Evolutionary conservation across 148 eudicot species (phyloP), one percentile per base, ranked within the genome.

Genomic region (Amaranthus hypochondriacus): DNA sequence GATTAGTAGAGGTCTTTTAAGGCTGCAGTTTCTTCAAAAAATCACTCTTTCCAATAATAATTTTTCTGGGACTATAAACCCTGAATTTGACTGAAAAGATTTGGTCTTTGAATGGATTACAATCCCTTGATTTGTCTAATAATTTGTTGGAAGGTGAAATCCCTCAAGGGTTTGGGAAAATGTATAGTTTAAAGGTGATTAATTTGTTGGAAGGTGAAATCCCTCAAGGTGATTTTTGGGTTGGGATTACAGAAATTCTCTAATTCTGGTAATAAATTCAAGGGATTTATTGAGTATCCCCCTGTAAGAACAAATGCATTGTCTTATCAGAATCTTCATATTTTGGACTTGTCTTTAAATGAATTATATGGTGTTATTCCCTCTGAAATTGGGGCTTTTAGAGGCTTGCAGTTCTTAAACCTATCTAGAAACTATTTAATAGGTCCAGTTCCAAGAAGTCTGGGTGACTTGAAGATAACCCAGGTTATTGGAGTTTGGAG

Each of bases 131-230:
- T 86, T 76, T 89, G 62, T 93, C 97, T 0, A 65, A 72, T 64
- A 93, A 93, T 83, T 58, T 75, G 77, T 68, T 93, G 46, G 83
- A 77, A 70, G 97, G 98, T 77, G 82, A 85, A 80, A 81, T 93
- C 72, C 89, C 95, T 3, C 39, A 47, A 50, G 97, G 90, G 61
- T 84, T 93, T 74, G 89, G 82, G 48, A 70, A 70, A 70, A 82
- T 91, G 85, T 86, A 76, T 47, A 78, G 87, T 77, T 78, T 91
- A 77, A 88, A 82, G 72, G 82, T 65, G 15, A 52, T 91, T 65
- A 87, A 73, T 79, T 82, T 93, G 2, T 85, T 28, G 98, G 96
- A 28, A 73, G 67, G 18, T 18, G 18, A 18, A 56, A 72, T 93
- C 48, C 90, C 96, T 7, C 18, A 18, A 0, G 18, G 18, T 80